These are phyloP conservation scores for Globisporangium canariense DNA, from an alignment of 352 stramenopile genomes.

Conservation along the genomic window DNA sequence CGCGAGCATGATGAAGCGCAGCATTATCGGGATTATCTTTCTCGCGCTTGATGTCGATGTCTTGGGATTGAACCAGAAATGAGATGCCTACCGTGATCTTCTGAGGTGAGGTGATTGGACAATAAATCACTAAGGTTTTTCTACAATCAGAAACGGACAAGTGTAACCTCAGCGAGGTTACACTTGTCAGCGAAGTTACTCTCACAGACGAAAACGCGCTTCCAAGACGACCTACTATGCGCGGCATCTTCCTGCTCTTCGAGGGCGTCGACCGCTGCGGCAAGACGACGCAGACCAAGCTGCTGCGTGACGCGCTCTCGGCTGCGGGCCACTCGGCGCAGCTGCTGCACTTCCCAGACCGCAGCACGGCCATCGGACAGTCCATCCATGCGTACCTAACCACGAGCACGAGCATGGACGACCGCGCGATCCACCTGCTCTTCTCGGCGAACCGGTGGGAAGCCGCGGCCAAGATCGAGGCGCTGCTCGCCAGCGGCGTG, in stretches of 20 bases:
- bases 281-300: conserved; percentile 98
- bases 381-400: conserved; percentile 98
- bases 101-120: too few relatives aligned
- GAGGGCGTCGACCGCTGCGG: conserved; percentile 99
- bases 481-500: conserved; percentile 69
- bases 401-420: conserved; percentile 89
- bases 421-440: conserved; percentile 97
- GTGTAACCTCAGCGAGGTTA: too few relatives aligned
- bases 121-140: too few relatives aligned
- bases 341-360: conserved; percentile 80
- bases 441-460: conserved; percentile 99
- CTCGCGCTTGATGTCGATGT: background rate
- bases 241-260: conserved; percentile 98
- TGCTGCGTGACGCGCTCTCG: conserved; percentile 73
- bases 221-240: conserved; percentile 15
- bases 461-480: conserved; percentile 69
- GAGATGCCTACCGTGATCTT: background rate
- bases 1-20: conserved; percentile 11
- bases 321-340: conserved; percentile 24
- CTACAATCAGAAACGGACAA: too few relatives aligned
- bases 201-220: too few relatives aligned
- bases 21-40: conserved; percentile 15
- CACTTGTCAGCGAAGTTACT: too few relatives aligned
- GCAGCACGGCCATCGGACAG: conserved; percentile 90
- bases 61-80: conserved; percentile 8